A percentile compares a stretch with the other conserved stretches of the same genome.
Evolutionary conservation across 1,284 basidiomycete genomes (phyloP).

Genomic region (Quambalaria eucalypti): DNA sequence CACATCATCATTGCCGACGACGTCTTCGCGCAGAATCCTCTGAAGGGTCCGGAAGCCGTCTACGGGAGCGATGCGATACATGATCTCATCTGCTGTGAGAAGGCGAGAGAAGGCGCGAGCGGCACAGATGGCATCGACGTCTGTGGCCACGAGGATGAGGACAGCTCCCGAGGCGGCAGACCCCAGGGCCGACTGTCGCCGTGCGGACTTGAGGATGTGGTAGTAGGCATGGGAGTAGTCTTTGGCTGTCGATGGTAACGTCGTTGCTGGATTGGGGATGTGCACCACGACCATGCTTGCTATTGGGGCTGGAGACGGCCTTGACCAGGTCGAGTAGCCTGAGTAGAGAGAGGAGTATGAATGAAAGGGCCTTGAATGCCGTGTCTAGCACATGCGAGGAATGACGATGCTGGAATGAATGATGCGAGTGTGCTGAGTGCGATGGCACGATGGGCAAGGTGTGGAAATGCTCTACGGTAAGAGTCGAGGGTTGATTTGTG

Average conservation of each 20-base stretch:
- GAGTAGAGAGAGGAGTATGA: no score
- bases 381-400: no score
- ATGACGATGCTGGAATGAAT: background rate
- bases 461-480: no score
- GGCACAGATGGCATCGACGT: conserved; percentile 82
- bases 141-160: conserved; percentile 73
- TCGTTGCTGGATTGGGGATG: background rate
- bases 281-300: conserved; percentile 1
- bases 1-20: conserved; percentile 64
- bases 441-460: no score
- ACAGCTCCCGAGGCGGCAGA: conserved; percentile 49
- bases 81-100: conserved; percentile 85
- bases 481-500: no score
- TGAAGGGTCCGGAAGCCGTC: conserved; percentile 72
- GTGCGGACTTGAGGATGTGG: conserved; percentile 14
- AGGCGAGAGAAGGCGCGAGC: conserved; percentile 79
- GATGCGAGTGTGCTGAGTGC: no score
- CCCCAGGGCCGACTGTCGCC: conserved; percentile 15
- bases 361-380: no score
- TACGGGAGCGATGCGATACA: conserved; percentile 82
- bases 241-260: background rate
- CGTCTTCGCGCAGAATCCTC: conserved; percentile 56
- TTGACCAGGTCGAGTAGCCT: background rate
- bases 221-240: conserved; percentile 39
- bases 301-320: no score